Conservation (phyloP, 495 filamentous ascomycete genomes). For the Diplogelasinospora grovesii region DNA sequence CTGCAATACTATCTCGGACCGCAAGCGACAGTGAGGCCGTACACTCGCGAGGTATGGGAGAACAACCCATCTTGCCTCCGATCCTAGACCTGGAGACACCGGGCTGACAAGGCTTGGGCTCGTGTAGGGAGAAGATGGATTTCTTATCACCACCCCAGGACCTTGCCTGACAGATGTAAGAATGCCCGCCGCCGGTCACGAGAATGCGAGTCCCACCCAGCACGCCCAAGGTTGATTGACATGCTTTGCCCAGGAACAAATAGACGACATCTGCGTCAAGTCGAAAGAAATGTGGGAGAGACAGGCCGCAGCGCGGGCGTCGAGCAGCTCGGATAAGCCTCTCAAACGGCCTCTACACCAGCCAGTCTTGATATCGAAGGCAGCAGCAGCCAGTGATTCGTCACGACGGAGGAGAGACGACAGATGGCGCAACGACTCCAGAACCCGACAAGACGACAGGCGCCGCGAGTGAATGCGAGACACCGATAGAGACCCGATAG, state of each 20-base stretch:
- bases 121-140: slow-evolving; percentile 49
- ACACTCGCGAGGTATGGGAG: slow-evolving; percentile 42
- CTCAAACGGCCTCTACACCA: slow-evolving; percentile 50
- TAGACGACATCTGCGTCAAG: slow-evolving; percentile 51
- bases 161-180: slow-evolving; percentile 50
- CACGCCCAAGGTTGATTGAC: slow-evolving; percentile 18
- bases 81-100: slow-evolving; percentile 7
- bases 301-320: slow-evolving; percentile 46
- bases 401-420: slow-evolving; percentile 20
- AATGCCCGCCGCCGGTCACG: too few relatives aligned
- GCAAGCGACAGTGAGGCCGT: slow-evolving; percentile 46
- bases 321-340: slow-evolving; percentile 39
- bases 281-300: slow-evolving; percentile 50
- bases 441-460: slow-evolving; percentile 21
- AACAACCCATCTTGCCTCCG: slow-evolving; percentile 5
- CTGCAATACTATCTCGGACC: slow-evolving; percentile 51
- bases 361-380: slow-evolving; percentile 44
- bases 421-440: slow-evolving; percentile 20
- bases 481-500: background rate
- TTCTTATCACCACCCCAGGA: slow-evolving; percentile 49
- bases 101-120: slow-evolving; percentile 31
- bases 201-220: too few relatives aligned
- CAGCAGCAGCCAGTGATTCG: slow-evolving; percentile 26
- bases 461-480: slow-evolving; percentile 16
- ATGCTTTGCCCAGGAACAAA: slow-evolving; percentile 41